Evolutionary conservation across 2,329 filamentous ascomycete species (phyloP).

Genomic region (Exutisphaerella laricina): DNA sequence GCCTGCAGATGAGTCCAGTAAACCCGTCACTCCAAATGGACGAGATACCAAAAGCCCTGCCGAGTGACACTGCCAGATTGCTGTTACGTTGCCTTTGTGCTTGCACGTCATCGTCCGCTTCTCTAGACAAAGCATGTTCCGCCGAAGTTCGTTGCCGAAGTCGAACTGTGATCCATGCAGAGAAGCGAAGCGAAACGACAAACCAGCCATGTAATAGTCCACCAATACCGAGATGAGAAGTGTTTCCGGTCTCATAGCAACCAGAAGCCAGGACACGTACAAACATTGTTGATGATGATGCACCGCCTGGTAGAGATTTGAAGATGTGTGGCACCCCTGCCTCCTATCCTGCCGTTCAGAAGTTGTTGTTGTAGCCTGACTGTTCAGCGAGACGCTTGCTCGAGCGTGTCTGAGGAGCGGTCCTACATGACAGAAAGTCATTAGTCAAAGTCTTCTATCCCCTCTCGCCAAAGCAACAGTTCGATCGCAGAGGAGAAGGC

Average conservation of each 20-base stretch:
- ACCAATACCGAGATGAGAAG: conserved; percentile 32
- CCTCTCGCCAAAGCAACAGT: conserved; percentile 64
- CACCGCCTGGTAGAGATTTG: conserved; percentile 24
- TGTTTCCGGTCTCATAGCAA: conserved; percentile 16
- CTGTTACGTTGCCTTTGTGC: conserved; percentile 16
- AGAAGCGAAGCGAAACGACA: conserved; percentile 28
- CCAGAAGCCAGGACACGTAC: conserved; percentile 19
- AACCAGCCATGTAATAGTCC: conserved; percentile 26
- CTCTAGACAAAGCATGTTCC: conserved; percentile 13
- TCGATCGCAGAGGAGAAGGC: conserved; percentile 76
- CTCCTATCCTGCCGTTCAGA: conserved; percentile 40
- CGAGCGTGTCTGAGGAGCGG: conserved; percentile 37
- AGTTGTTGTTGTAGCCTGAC: conserved; percentile 43
- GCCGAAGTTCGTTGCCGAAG: conserved; percentile 3
- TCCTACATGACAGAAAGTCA: conserved; percentile 39
- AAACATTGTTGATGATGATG: conserved; percentile 11
- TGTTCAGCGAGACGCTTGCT: conserved; percentile 48
- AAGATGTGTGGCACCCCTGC: conserved; percentile 37
- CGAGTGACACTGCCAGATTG: conserved; percentile 37
- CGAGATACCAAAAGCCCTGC: conserved; percentile 33
- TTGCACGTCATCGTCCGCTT: conserved; percentile 11
- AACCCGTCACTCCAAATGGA: conserved; percentile 20
- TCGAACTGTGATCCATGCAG: conserved; percentile 16
- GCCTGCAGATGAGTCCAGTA: conserved; percentile 23
- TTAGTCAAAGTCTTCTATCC: conserved; percentile 50